Conservation (phyloP, 2,329 filamentous ascomycete species). For the Dryadomyces quercivorus region DNA sequence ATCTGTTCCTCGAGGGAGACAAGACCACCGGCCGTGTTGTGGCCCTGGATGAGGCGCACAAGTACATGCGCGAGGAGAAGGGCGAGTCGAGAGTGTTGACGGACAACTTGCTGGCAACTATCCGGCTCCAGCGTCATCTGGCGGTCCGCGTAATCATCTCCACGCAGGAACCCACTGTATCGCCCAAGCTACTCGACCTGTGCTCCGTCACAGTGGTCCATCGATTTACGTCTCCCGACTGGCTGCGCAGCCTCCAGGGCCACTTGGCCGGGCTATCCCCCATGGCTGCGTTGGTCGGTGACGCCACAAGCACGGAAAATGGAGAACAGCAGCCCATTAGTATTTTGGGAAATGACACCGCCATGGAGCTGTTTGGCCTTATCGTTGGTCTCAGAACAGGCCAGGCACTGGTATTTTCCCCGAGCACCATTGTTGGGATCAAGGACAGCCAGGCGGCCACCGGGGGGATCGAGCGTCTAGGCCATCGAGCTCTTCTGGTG, state of each 20-base stretch:
- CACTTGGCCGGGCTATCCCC: constrained; percentile 19
- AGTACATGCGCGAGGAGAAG: constrained; percentile 49
- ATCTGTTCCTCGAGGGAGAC: constrained; percentile 48
- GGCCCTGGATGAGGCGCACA: constrained; percentile 68
- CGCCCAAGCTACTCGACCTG: constrained; percentile 54
- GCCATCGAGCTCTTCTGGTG: constrained; percentile 26
- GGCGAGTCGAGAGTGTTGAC: constrained; percentile 46
- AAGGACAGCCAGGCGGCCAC: neutral
- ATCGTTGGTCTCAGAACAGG: constrained; percentile 31
- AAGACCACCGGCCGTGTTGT: constrained; percentile 43
- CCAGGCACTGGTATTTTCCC: constrained; percentile 34
- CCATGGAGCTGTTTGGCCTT: constrained; percentile 24
- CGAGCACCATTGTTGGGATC: constrained; percentile 26
- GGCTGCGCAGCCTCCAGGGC: constrained; percentile 17
- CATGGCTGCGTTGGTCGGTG: neutral
- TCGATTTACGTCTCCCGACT: constrained; percentile 40
- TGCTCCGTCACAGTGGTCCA: constrained; percentile 63
- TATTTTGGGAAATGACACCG: constrained; percentile 12
- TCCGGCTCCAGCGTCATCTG: constrained; percentile 60
- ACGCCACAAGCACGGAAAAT: neutral
- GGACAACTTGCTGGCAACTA: constrained; percentile 45
- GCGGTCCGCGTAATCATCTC: constrained; percentile 57
- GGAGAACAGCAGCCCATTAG: constrained; percentile 4
- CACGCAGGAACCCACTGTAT: constrained; percentile 67
- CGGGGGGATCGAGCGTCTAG: constrained; percentile 18